Evolutionary conservation across 495 filamentous ascomycete species (phyloP), one percentile per base, ranked within the genome.

Genomic region (Cairneyella variabilis): DNA sequence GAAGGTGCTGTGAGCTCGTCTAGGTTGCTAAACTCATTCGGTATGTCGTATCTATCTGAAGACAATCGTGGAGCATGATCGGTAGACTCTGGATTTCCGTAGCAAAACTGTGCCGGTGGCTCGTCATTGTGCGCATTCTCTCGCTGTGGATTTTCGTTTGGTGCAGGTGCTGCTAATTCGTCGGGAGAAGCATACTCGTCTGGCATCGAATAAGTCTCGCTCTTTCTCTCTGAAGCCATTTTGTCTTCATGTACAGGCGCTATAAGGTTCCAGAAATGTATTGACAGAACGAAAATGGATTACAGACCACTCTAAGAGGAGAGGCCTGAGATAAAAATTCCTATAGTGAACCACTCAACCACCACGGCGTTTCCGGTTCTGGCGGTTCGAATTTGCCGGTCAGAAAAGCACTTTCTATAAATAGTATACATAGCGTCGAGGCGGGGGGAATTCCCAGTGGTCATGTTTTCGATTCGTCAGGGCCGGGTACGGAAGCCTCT

Each of bases 11-110:
- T 61, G 10, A 72, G 54, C 58, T 79, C 77, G 49, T 70, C 68
- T 16, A 79, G 64, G 54, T 75, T 73, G 17, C 52, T 60, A 52
- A 76, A 79, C 3, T 59, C 60, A 45, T 71, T 67, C 4, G 74
- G 76, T 11, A 69, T 61, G 53, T 74, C 58, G 45, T 76, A 75
- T 2, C 39, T 49, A 28, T 55, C 63, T 18, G 27, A 46, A 44
- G 38, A 40, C 2, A 16, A 18, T 42, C 22, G 48, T 17, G 6
- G 12, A n/a, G 4, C 14, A 28, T 48, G 22, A 36, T 43, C 16
- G 5, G 22, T n/a, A 14, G 40, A 22, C 18, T 43, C 14, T 21
- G 18, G 18, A 4, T 21, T 43, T 21, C 40, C 40, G 16, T 43
- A 20, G 40, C 18, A 21, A 22, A n/a, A n/a, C 20, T 43, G 40